Percentiles rank a stretch among this genome's conserved stretches.
phyloP scores from a whole-genome alignment of 2,329 filamentous ascomycete species.

The Lecanicillium sp. region DNA sequence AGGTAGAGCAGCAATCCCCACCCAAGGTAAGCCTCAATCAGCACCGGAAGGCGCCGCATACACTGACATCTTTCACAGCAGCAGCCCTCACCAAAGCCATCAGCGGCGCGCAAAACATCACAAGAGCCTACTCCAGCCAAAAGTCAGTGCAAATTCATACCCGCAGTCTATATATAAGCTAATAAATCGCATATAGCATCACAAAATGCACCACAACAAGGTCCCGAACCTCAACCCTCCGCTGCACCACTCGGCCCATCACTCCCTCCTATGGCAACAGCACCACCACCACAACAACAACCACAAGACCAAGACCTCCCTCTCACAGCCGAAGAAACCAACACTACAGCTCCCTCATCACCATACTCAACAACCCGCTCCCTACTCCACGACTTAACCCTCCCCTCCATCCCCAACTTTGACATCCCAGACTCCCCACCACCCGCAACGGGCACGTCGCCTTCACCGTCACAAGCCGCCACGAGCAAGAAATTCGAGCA shows the following conservation, averaged over 20 bases:
- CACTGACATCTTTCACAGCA: not conserved
- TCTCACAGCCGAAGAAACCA: constrained; percentile 16
- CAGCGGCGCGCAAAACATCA: too few species aligned
- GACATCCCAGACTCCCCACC: constrained; percentile 68
- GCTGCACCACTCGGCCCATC: constrained; percentile 29
- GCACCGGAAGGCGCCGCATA: too few species aligned
- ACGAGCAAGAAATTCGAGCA: constrained; percentile 61
- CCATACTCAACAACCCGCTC: constrained; percentile 60
- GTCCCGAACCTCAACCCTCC: constrained; percentile 14
- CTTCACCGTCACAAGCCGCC: constrained; percentile 44
- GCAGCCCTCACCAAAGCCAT: not conserved
- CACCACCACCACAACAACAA: constrained; percentile 1
- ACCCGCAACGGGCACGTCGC: constrained; percentile 62
- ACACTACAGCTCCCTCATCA: constrained; percentile 42
- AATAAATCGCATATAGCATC: too few species aligned
- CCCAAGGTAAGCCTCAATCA: constrained; percentile 6
- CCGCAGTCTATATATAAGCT: too few species aligned
- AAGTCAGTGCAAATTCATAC: not conserved
- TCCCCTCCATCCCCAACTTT: constrained; percentile 64
- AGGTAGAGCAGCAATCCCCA: constrained; percentile 11
- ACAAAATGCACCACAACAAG: constrained; percentile 6
- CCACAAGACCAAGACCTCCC: not conserved
- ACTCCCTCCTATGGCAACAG: constrained; percentile 21
- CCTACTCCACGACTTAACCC: constrained; percentile 61
- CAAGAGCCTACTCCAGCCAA: not conserved